phyloP scores from a whole-genome alignment of 2,329 filamentous ascomycete species.

The Pestalotiopsis sp. region DNA sequence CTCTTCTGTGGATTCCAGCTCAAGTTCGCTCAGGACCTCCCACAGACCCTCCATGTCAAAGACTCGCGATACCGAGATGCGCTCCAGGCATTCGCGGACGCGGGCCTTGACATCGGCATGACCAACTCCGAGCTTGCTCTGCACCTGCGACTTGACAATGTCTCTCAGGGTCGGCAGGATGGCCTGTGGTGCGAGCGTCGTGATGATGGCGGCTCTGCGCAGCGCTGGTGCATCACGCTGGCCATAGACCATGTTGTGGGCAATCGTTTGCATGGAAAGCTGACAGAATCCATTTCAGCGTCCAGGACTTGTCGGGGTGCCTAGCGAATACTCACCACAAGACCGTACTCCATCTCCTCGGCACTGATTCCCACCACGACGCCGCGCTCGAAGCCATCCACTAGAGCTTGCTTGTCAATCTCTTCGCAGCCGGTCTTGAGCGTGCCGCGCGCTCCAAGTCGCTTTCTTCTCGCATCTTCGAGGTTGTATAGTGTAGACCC shows the following conservation, averaged over 20 bases:
- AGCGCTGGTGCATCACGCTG: constrained; percentile 3
- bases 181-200: constrained; percentile 44
- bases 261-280: constrained; percentile 52
- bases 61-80: constrained; percentile 56
- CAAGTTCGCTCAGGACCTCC: constrained; percentile 58
- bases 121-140: constrained; percentile 20
- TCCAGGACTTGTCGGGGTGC: background rate
- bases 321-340: constrained; percentile 40
- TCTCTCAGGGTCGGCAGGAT: constrained; percentile 45
- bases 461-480: constrained; percentile 40
- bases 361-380: constrained; percentile 56
- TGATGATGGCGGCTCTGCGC: constrained; percentile 45
- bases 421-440: constrained; percentile 48
- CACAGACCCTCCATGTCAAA: constrained; percentile 62
- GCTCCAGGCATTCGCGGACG: constrained; percentile 45
- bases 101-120: constrained; percentile 21
- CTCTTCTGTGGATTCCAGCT: constrained; percentile 20
- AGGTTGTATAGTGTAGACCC: constrained; percentile 43
- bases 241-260: constrained; percentile 37
- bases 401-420: constrained; percentile 50
- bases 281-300: constrained; percentile 12
- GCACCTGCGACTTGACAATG: constrained; percentile 40
- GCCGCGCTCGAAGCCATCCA: constrained; percentile 48
- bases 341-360: constrained; percentile 51
- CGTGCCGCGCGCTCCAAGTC: constrained; percentile 29